phyloP scores from a whole-genome alignment of 495 filamentous ascomycete genomes.

The Hypoxylon fuscum region DNA sequence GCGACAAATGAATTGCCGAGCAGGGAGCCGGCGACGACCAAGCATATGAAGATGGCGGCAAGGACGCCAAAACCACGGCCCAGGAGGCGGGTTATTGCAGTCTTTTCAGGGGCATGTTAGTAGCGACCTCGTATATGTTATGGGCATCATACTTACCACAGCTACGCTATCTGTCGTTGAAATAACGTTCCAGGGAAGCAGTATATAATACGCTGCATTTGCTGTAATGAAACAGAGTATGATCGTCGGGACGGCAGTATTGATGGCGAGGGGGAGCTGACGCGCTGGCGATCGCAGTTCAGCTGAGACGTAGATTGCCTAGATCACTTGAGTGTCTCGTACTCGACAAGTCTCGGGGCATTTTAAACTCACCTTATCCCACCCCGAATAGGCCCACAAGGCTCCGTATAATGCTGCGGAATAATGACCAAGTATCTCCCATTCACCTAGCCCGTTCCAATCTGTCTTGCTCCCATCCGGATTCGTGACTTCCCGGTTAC shows the following conservation, averaged over 20 bases:
- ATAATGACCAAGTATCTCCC: constrained; percentile 63
- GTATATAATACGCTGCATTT: constrained; percentile 64
- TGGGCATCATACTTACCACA: constrained; percentile 54
- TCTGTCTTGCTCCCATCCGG: constrained; percentile 59
- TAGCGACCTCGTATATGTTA: neutral
- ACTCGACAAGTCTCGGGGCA: neutral
- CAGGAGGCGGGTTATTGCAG: constrained; percentile 61
- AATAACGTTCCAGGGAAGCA: constrained; percentile 63
- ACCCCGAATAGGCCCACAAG: constrained; percentile 67
- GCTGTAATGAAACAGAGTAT: constrained; percentile 63
- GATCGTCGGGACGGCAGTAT: constrained; percentile 63
- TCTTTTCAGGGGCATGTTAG: constrained; percentile 45
- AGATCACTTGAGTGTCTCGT: constrained; percentile 1
- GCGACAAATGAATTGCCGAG: constrained; percentile 66
- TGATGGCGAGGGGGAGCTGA: constrained; percentile 65
- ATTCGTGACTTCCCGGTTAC: constrained; percentile 50
- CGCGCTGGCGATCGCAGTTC: constrained; percentile 59
- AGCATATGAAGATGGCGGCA: constrained; percentile 59
- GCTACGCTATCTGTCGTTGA: constrained; percentile 63
- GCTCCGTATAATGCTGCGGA: constrained; percentile 64
- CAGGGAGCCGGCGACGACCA: constrained; percentile 62
- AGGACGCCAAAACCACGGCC: constrained; percentile 57
- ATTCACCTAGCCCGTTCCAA: constrained; percentile 54
- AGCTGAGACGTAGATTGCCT: constrained; percentile 65
- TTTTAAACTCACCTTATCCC: constrained; percentile 62